Percentiles rank a stretch among this genome's conserved stretches.
Conservation (phyloP, 331 rosid genomes). For the Acacia concinna region DNA sequence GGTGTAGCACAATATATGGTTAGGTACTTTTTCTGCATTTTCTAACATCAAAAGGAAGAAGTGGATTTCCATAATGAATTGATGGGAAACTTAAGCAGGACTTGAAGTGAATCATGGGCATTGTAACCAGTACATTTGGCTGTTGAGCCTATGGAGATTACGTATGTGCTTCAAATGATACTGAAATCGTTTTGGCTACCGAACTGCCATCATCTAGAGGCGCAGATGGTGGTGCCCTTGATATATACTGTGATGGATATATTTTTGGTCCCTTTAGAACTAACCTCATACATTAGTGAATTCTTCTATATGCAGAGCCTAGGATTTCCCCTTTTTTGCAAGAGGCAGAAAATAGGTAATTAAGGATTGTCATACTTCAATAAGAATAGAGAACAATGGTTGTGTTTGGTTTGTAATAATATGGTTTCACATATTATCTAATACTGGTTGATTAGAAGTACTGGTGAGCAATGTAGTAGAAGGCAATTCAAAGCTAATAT, state of each 20-base stretch:
- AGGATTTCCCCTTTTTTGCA: background rate
- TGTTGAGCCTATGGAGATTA: background rate
- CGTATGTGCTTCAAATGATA: background rate
- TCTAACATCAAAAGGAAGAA: background rate
- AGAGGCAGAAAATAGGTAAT: background rate
- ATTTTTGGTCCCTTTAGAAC: background rate
- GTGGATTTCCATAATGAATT: background rate
- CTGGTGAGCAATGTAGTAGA: background rate
- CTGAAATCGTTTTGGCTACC: background rate
- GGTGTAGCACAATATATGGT: background rate
- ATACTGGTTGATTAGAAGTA: background rate
- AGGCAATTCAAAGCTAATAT: background rate
- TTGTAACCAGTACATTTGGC: background rate
- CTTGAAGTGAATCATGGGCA: background rate
- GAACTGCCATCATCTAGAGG: background rate
- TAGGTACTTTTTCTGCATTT: background rate
- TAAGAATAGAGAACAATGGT: background rate
- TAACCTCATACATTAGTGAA: background rate
- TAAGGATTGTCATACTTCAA: background rate
- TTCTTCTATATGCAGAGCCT: background rate
- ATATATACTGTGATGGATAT: background rate
- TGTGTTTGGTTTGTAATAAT: background rate
- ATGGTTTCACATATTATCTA: background rate
- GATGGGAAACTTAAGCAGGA: background rate
- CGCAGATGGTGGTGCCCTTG: background rate